Conservation (phyloP, 2,329 filamentous ascomycete species). For the Ophiostoma populinum region DNA sequence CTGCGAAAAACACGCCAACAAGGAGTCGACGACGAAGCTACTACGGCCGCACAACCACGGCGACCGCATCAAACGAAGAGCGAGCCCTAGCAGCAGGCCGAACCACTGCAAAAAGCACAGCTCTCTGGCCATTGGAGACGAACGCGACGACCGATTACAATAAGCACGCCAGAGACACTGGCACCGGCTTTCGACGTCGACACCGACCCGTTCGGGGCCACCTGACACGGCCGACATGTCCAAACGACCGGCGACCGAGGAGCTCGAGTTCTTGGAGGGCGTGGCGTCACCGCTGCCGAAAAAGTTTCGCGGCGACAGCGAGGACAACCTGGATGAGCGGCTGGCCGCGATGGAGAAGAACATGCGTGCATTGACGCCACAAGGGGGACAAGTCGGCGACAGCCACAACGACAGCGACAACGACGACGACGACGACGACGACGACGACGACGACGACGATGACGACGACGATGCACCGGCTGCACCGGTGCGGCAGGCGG, state of each 20-base stretch:
- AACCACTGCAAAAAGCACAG: too few relatives aligned
- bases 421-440: slow-evolving; percentile 19
- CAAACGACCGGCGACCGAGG: slow-evolving; percentile 43
- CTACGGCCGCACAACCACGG: too few relatives aligned
- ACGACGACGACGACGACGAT: slow-evolving; percentile 24
- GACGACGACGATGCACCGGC: slow-evolving; percentile 23
- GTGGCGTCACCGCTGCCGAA: slow-evolving; percentile 42
- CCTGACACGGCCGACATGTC: slow-evolving; percentile 10
- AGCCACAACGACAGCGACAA: slow-evolving; percentile 12
- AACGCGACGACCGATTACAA: too few relatives aligned
- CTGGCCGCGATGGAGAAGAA: slow-evolving; percentile 4
- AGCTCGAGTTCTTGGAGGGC: slow-evolving; percentile 37
- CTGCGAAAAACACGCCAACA: too few relatives aligned
- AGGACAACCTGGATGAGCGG: background rate
- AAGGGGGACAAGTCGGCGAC: background rate
- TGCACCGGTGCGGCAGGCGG: slow-evolving; percentile 49
- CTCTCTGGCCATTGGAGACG: too few relatives aligned
- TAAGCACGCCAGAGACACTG: too few relatives aligned
- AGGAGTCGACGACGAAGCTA: too few relatives aligned
- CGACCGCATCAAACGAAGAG: too few relatives aligned
- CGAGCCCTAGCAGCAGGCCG: too few relatives aligned
- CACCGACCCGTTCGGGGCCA: too few relatives aligned
- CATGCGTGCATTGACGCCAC: slow-evolving; percentile 3
- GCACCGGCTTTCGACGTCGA: background rate
- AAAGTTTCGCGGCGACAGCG: slow-evolving; percentile 18